phyloP scores from a whole-genome alignment of 352 stramenopile genomes.

The Thraustotheca clavata region DNA sequence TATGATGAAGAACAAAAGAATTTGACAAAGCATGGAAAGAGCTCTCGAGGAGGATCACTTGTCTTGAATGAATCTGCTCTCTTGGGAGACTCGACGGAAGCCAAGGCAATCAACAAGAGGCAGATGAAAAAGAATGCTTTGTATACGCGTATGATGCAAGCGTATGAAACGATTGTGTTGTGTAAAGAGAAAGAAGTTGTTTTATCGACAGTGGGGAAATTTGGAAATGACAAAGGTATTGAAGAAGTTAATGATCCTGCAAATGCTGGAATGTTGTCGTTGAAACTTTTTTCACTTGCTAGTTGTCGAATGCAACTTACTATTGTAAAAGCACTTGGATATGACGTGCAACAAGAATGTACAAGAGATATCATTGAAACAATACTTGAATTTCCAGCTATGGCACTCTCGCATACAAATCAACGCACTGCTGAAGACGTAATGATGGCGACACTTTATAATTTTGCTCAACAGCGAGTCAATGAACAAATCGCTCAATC shows the following conservation, averaged over 20 bases:
- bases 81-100: conserved; percentile 11
- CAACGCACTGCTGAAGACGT: background rate
- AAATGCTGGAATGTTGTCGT: background rate
- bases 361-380: background rate
- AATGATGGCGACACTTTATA: conserved; percentile 2
- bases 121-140: conserved; percentile 14
- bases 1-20: background rate
- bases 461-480: background rate
- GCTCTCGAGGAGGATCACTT: background rate
- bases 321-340: conserved; percentile 1
- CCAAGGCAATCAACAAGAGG: background rate
- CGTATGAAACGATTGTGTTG: background rate
- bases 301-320: conserved; percentile 16
- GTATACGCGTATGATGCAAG: conserved; percentile 3
- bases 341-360: background rate
- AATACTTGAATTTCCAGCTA: conserved; percentile 14
- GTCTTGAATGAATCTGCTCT: conserved; percentile 13
- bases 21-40: background rate
- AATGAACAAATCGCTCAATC: background rate
- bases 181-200: background rate
- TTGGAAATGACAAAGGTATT: background rate
- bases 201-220: too few species aligned
- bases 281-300: conserved; percentile 14
- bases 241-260: background rate
- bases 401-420: background rate